phyloP scores from a whole-genome alignment of 306 rosid genomes.

The Trifolium pratense region DNA sequence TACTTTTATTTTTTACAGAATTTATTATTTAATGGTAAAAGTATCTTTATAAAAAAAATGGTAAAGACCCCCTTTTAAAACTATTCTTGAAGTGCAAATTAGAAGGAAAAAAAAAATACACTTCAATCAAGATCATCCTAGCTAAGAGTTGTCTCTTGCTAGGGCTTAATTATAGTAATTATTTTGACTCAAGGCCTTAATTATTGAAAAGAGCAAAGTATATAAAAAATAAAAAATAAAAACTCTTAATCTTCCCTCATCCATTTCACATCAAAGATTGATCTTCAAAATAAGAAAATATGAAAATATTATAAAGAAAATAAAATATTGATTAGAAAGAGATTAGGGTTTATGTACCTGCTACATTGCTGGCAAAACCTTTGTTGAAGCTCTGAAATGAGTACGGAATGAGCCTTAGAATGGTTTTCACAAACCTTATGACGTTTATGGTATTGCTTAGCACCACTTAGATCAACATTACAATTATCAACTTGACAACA shows the following conservation, averaged over 20 bases:
- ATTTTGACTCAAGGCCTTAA: not conserved
- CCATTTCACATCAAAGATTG: not conserved
- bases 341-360: slow-evolving; percentile 80
- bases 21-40: not conserved
- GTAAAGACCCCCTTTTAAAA: not conserved
- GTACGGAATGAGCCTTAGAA: slow-evolving; percentile 74
- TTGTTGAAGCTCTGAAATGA: slow-evolving; percentile 57
- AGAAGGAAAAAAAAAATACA: not conserved
- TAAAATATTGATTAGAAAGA: not conserved
- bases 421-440: slow-evolving; percentile 92
- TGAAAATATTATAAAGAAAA: not conserved
- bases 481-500: slow-evolving; percentile 75
- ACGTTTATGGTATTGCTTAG: slow-evolving; percentile 73
- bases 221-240: not conserved
- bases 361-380: slow-evolving; percentile 99
- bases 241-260: not conserved
- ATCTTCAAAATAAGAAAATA: not conserved
- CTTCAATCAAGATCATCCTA: slow-evolving; percentile 19
- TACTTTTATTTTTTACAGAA: not conserved
- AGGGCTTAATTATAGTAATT: slow-evolving; percentile 9
- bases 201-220: not conserved
- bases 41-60: too few relatives aligned
- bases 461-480: slow-evolving; percentile 69
- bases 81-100: not conserved
- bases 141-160: slow-evolving; percentile 14